These are phyloP conservation scores for Ascochyta lentis DNA, from an alignment of 2,329 filamentous ascomycete species.

Conservation along the genomic window DNA sequence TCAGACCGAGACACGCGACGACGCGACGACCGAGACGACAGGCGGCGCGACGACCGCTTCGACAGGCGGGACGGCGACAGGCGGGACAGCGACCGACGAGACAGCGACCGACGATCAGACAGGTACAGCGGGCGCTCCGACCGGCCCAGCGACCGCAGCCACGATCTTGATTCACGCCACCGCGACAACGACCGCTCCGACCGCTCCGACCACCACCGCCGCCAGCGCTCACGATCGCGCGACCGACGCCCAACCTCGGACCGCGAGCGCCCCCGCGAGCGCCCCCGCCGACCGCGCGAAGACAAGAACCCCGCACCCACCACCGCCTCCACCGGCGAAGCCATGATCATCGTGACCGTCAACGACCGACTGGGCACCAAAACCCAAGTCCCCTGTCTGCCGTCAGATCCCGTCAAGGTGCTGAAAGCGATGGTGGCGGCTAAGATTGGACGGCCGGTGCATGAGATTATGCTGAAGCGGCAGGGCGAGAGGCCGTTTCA, in stretches of 20 bases:
- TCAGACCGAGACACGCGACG: slow-evolving; percentile 45
- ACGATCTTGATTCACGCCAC: not conserved
- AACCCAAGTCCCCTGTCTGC: slow-evolving; percentile 86
- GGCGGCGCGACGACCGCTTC: slow-evolving; percentile 16
- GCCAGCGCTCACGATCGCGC: not conserved
- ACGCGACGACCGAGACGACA: slow-evolving; percentile 45
- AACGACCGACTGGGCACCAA: slow-evolving; percentile 98
- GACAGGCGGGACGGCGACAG: slow-evolving; percentile 9
- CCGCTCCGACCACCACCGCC: not conserved
- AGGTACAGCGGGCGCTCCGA: not conserved
- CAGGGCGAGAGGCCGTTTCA: slow-evolving; percentile 95
- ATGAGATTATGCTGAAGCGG: slow-evolving; percentile 89
- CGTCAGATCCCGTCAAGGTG: slow-evolving; percentile 80
- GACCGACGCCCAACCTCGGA: slow-evolving; percentile 16
- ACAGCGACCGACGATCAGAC: slow-evolving; percentile 6
- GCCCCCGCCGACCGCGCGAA: slow-evolving; percentile 37
- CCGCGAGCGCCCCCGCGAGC: slow-evolving; percentile 14
- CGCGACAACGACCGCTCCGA: not conserved
- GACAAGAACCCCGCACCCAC: slow-evolving; percentile 39
- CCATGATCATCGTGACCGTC: slow-evolving; percentile 92
- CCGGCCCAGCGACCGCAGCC: slow-evolving; percentile 1
- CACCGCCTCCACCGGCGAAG: slow-evolving; percentile 58
- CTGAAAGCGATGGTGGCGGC: slow-evolving; percentile 94
- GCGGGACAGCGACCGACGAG: not conserved
- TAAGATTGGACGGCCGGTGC: slow-evolving; percentile 84